Conservation (phyloP, 208 protist genomes). For the Leishmania braziliensis region DNA sequence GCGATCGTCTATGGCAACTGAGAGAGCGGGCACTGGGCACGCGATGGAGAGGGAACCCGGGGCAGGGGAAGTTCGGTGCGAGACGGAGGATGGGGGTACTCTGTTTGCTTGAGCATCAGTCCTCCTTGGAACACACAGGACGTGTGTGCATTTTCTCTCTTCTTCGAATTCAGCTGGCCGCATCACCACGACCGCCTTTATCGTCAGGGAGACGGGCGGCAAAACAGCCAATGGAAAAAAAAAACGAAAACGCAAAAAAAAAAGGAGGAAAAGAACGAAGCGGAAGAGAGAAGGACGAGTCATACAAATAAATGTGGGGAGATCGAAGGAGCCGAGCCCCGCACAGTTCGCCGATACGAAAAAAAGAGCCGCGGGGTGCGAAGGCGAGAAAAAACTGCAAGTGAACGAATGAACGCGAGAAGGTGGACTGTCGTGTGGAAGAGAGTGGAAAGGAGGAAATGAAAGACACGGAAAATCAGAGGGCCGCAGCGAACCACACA, state of each 20-base stretch:
- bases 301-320: background rate
- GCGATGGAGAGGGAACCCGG: too few species aligned
- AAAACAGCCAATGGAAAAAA: background rate
- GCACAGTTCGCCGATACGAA: background rate
- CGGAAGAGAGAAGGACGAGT: background rate
- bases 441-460: background rate
- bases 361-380: background rate
- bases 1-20: background rate
- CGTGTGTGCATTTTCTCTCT: background rate
- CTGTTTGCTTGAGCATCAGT: background rate
- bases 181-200: background rate
- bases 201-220: background rate
- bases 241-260: background rate
- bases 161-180: background rate
- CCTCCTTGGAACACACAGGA: background rate
- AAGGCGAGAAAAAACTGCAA: too few species aligned
- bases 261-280: too few species aligned
- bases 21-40: background rate
- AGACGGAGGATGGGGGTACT: background rate
- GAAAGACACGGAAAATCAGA: background rate
- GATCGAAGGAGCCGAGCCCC: background rate
- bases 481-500: background rate
- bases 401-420: background rate
- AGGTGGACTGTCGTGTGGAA: background rate
- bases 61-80: background rate